Base-by-base conservation (phyloP, 805 yeast species). In the Starmerella vaccinii region DNA sequence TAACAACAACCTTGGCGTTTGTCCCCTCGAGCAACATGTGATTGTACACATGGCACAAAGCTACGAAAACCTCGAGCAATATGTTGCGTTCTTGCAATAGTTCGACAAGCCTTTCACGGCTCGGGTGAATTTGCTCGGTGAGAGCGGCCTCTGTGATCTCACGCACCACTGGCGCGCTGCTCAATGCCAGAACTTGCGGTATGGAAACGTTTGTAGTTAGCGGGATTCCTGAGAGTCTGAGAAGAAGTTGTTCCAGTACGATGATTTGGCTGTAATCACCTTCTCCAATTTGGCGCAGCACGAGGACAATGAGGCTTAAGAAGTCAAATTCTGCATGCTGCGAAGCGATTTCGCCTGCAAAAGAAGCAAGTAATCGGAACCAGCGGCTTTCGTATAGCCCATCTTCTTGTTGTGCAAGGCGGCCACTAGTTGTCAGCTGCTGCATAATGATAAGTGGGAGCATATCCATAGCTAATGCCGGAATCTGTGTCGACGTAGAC, bases 401-500 rank as follows among this genome's bases (percentile, higher is more conserved):
- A 29, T 55, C 57, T n/a, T 33, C 13, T 26, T 54, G 52, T 21
- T 47, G 53, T 27, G 57, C 49, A 4, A 32, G 34, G 8, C 56
- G 47, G 21, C 55, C 58, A 16, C 35, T 45, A 1, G 44, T 44
- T 2, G 57, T 55, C 19, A 55, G 49, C 22, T 50, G 55, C 51
- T 55, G 57, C 57, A 55, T 50, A 2, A 55, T 30, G 10, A 55
- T 38, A 2, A 55, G 38, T 3, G 58, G 57, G 5, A 55, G 53
- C 51, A 51, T 53, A 35, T 55, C 58, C 57, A 55, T 48, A 15
- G 57, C 57, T 18, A 50, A 33, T 15, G 39, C 45, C 4, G 57
- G 37, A 13, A 55, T 29, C 6, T 30, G 27, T 2, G 46, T 21
- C 1, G 49, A n/a, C 4, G 49, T 33, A 5, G 50, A 26, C 6